Conservation (phyloP, 2,329 filamentous ascomycete species). For the Ophiostoma himal-ulmi region DNA sequence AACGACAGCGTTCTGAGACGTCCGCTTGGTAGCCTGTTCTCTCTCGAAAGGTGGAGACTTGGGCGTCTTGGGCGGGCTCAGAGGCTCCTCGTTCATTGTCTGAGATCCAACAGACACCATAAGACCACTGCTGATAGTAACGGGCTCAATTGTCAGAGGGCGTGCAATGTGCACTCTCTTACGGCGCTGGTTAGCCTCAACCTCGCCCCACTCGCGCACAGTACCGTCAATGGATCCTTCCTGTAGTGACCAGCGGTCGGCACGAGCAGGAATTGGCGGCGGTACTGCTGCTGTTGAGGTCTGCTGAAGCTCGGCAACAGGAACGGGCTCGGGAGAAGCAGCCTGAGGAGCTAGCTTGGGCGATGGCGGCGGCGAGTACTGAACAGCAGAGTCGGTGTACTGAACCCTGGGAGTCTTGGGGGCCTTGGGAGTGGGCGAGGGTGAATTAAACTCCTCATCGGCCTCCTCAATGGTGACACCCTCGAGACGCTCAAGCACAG, state of each 20-base stretch:
- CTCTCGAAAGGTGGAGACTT: constrained; percentile 42
- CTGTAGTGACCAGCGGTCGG: constrained; percentile 29
- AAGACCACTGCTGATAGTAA: constrained; percentile 33
- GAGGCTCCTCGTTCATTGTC: constrained; percentile 56
- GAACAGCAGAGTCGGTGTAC: constrained; percentile 72
- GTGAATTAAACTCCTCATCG: constrained; percentile 32
- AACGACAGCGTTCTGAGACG: not conserved
- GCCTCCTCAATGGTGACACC: constrained; percentile 48
- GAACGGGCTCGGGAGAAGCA: not conserved
- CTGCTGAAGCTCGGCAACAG: not conserved
- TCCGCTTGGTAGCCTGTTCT: constrained; percentile 29
- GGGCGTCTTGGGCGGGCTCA: constrained; percentile 62
- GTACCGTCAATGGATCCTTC: constrained; percentile 29
- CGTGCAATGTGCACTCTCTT: constrained; percentile 58
- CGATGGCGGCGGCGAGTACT: constrained; percentile 78
- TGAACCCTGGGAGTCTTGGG: constrained; percentile 30
- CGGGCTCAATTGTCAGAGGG: constrained; percentile 46
- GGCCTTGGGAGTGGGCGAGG: constrained; percentile 28
- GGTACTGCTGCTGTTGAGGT: constrained; percentile 28
- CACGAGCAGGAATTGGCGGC: constrained; percentile 31
- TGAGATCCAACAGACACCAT: constrained; percentile 64
- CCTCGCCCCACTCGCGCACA: constrained; percentile 37
- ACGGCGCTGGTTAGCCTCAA: constrained; percentile 67
- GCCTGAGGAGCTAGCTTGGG: constrained; percentile 44
- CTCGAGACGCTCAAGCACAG: constrained; percentile 52